Base-by-base conservation (phyloP, 352 stramenopile species). In the Phytophthora europaea region DNA sequence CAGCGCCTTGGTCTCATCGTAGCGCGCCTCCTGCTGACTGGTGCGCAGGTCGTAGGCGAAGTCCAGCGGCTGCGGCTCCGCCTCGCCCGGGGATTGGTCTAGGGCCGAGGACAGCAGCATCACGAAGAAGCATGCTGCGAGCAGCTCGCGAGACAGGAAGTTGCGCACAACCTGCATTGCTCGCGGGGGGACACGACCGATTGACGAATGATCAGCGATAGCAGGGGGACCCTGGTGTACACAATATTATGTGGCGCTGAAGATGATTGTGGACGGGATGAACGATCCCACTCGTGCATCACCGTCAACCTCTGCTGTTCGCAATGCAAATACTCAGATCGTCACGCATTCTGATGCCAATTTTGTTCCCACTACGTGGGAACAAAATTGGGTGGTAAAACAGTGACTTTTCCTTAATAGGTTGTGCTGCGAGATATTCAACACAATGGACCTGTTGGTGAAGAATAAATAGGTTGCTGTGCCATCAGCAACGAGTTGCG, bases 91-190 rank as follows among this genome's bases (percentile, higher is more conserved):
- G 65, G 81, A 76, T 20, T 89, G 81, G 65, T 90, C 84, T 36
- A 91, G 53, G 2, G 75, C 75, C 0, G 79, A 82, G 58, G 84
- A 89, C 48, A 91, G 51, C 15, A 91, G 75, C 70, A 84, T 86
- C 20, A 84, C 76, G 57, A 84, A 71, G 51, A 90, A 79, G 60
- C 76, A 80, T 50, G 76, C 61, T n/a, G 82, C 72, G 16, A 90
- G 74, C 56, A 91, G 61, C 54, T 75, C 79, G 34, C 76, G 79
- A 31, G 84, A 84, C 36, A 91, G 38, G 61, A 88, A 77, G 56
- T 76, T 74, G 55, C 75, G 65, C 6, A 85, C 22, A 4, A 38
- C 23, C 48, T 65, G 36, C 67, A 84, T 81, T 28, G 47, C 63
- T 36, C n/a, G 16, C 40, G 40, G 40, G 31, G 33, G 23, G 48